A percentile compares a stretch with the other conserved stretches of the same genome.
Evolutionary conservation across 2,329 filamentous ascomycete species (phyloP).

Genomic region (Xylariaceae sp.): DNA sequence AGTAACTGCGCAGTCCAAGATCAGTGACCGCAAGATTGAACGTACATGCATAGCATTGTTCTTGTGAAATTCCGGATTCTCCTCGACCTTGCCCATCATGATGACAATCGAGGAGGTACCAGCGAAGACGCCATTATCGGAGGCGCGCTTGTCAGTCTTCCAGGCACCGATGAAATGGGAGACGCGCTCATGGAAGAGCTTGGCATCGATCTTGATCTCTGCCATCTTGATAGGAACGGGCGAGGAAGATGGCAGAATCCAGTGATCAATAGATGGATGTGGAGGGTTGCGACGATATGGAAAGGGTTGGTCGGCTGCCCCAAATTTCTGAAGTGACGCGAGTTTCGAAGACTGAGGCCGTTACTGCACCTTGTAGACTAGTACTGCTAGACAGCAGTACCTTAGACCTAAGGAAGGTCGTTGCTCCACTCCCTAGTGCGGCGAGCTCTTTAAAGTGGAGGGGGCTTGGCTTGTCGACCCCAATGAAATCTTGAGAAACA

Average conservation of each 20-base stretch:
- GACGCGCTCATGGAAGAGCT: constrained; percentile 88
- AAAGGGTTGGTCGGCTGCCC: constrained; percentile 1
- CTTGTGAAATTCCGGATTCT: constrained; percentile 83
- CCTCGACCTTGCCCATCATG: constrained; percentile 92
- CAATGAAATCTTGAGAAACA: too few species aligned
- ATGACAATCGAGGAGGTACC: constrained; percentile 83
- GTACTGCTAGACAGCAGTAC: too few species aligned
- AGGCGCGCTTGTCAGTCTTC: constrained; percentile 91
- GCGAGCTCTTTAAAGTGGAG: constrained; percentile 18
- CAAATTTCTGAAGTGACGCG: constrained; percentile 1
- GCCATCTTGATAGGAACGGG: constrained; percentile 46
- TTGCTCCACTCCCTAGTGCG: too few species aligned
- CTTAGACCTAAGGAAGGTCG: constrained; percentile 1
- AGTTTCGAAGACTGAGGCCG: constrained; percentile 3
- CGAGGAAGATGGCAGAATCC: constrained; percentile 25
- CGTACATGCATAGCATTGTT: constrained; percentile 93
- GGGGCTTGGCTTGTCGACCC: too few species aligned
- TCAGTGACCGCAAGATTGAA: too few species aligned
- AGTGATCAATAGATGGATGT: constrained; percentile 8
- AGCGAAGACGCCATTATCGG: constrained; percentile 70
- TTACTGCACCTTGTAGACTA: neutral
- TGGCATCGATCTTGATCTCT: constrained; percentile 93
- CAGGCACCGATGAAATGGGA: constrained; percentile 82
- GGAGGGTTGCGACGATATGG: constrained; percentile 14
- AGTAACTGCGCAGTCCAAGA: too few species aligned